Evolutionary conservation across 768 basidiomycete genomes (phyloP).

Genomic region (Clathrus columnatus): DNA sequence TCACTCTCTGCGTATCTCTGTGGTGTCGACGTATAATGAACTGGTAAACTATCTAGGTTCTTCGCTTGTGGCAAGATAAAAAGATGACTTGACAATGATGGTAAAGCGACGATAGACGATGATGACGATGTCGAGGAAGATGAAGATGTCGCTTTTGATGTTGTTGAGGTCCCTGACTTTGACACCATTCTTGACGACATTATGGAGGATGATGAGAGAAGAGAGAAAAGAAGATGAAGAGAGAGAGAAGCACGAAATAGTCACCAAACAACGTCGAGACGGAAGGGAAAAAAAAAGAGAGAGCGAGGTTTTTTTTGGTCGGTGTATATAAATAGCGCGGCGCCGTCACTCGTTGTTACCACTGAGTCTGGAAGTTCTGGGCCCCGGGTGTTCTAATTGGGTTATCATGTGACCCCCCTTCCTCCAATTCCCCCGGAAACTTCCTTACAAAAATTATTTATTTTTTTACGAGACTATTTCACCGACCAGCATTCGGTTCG

Average conservation of each 20-base stretch:
- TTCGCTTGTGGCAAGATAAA: slow-evolving; percentile 7
- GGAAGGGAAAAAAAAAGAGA: not conserved
- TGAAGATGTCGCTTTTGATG: not conserved
- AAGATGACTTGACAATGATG: slow-evolving; percentile 6
- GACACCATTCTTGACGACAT: not conserved
- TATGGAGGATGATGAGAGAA: not conserved
- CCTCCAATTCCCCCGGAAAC: not conserved
- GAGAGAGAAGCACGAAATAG: not conserved
- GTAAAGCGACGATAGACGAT: slow-evolving; percentile 10
- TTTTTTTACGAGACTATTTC: not conserved
- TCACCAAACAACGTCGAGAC: not conserved
- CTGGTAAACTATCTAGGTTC: slow-evolving; percentile 4
- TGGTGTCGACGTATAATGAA: slow-evolving; percentile 4
- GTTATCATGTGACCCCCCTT: not conserved
- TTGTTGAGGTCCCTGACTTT: not conserved
- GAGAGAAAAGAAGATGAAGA: not conserved
- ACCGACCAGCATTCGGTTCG: not conserved
- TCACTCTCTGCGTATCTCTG: slow-evolving; percentile 12
- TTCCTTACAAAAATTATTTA: not conserved
- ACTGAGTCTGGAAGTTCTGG: too few species aligned
- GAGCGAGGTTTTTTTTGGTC: not conserved
- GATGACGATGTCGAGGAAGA: not conserved
- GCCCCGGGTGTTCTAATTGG: too few species aligned
- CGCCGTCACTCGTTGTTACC: not conserved
- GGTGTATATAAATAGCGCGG: not conserved